Base-by-base conservation (phyloP, 73 alveolate species). In the Effrenium voratum region DNA sequence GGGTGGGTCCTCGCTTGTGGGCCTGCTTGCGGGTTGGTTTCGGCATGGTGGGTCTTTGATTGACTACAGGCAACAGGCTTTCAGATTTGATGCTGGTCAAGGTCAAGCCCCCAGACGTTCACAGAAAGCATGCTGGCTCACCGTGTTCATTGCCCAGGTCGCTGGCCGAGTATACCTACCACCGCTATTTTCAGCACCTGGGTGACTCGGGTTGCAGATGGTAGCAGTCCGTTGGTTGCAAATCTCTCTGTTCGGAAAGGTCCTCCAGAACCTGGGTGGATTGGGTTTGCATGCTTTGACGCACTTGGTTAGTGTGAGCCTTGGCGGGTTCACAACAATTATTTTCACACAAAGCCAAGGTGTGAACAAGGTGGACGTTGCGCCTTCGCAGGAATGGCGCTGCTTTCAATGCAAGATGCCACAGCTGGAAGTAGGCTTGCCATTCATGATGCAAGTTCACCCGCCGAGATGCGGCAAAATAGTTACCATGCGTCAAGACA, bases 181-280 rank as follows among this genome's bases (percentile, higher is more conserved):
- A 90, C 63, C 96, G 96, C 44, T 90, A 90, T 86, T 90, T 90
- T 43, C 96, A 90, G 36, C 96, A 90, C 68, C 45, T 90, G 96
- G 96, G 96, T 2, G 43, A 44, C 43, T 60, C 36, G 30, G 15
- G 16, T 60, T 4, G 34, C 34, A 60, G 75, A 32, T 24, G 34
- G 40, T 60, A 3, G 36, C 75, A 22, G 30, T 5, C 30, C 34
- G 40, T 24, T 8, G 8, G 16, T 4, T 12, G 75, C 16, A 60
- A 24, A 5, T 22, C 30, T 38, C 4, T 60, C 15, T 5, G 44
- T n/a, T 28, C 26, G 2, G 47, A 70, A 2, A 32, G 81, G 44
- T 5, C 47, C 13, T 52, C 19, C 19, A 52, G 19, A 52, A 52
- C 63, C 63, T 52, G 63, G 63, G 63, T 8, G 63, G 63, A 12